Conservation (phyloP, 495 filamentous ascomycete genomes). For the Penicillium odoratum region DNA sequence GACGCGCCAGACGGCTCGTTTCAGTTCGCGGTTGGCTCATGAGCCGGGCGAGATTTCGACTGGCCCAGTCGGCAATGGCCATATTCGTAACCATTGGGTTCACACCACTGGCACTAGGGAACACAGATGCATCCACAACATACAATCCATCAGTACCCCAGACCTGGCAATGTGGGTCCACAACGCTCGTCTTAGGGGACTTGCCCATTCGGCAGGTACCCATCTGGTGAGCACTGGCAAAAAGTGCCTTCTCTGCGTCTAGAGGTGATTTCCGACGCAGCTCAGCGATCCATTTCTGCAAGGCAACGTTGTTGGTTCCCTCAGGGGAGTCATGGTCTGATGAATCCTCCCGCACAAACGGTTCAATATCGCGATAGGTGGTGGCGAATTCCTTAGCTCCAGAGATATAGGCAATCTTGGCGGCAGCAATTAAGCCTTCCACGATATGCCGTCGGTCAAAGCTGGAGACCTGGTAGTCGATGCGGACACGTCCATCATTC, state of each 20-base stretch:
- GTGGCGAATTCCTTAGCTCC: conserved; percentile 79
- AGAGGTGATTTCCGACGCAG: conserved; percentile 57
- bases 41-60: conserved; percentile 35
- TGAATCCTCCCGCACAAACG: conserved; percentile 60
- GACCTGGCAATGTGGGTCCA: conserved; percentile 70
- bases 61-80: conserved; percentile 65
- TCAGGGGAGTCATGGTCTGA: conserved; percentile 34
- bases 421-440: conserved; percentile 67
- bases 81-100: conserved; percentile 94
- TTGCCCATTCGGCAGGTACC: conserved; percentile 80
- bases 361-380: conserved; percentile 55
- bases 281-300: conserved; percentile 66
- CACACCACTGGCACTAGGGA: conserved; percentile 86
- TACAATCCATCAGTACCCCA: conserved; percentile 76
- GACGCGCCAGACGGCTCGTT: conserved; percentile 2
- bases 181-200: conserved; percentile 62
- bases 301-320: conserved; percentile 64
- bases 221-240: conserved; percentile 85
- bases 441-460: conserved; percentile 70
- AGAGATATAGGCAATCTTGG: conserved; percentile 72
- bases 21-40: conserved; percentile 16
- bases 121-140: conserved; percentile 84
- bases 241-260: conserved; percentile 45
- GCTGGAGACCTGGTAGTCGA: conserved; percentile 67
- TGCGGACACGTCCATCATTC: conserved; percentile 55